Base-by-base conservation (phyloP, 2,329 filamentous ascomycete species). In the Basipetospora chlamydospora region DNA sequence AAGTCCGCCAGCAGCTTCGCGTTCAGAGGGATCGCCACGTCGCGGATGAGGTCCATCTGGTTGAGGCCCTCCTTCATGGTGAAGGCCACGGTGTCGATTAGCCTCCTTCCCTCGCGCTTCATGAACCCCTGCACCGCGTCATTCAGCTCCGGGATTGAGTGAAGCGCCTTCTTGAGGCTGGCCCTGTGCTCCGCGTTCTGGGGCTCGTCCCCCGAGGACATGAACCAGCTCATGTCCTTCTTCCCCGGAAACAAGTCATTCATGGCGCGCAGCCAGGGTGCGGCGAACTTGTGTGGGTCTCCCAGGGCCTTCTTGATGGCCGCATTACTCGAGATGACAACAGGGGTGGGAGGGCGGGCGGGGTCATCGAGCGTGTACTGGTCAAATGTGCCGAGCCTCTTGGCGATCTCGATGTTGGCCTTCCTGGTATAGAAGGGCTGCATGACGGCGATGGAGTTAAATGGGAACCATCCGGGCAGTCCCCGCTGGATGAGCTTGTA, bases 11-110 rank as follows among this genome's bases (percentile, higher is more conserved):
- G 59, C 46, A 70, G 64, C 29, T 64, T 56, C 3, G 71, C 63
- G 4, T 71, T 73, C 1, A 68, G 57, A 9, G 75, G 67, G 41
- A 77, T 74, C 12, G 68, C 70, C 11, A 78, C 64, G 33, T 76
- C 70, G 10, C 60, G 57, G 37, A 63, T 52, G 15, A 63, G 42
- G 33, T 63, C 60, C 20, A 63, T 48, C 43, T 63, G 59, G 40
- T 53, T 47, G 1, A 62, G 51, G 0, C 54, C 57, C 25, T 55
- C 44, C 35, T 47, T 47, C 13, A 63, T 40, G 18, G 41, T 46
- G 38, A 63, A 61, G 0, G 50, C 46, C 44, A 59, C 56, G 41
- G 57, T 54, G 16, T 56, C 42, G 12, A 63, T 52, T 59, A 67
- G 44, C 66, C 49, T 39, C 2, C 41, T 21, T 4, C 59, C 59